These are phyloP conservation scores for Aspergillus ostianus DNA, from an alignment of 495 filamentous ascomycete species.

Conservation along the genomic window DNA sequence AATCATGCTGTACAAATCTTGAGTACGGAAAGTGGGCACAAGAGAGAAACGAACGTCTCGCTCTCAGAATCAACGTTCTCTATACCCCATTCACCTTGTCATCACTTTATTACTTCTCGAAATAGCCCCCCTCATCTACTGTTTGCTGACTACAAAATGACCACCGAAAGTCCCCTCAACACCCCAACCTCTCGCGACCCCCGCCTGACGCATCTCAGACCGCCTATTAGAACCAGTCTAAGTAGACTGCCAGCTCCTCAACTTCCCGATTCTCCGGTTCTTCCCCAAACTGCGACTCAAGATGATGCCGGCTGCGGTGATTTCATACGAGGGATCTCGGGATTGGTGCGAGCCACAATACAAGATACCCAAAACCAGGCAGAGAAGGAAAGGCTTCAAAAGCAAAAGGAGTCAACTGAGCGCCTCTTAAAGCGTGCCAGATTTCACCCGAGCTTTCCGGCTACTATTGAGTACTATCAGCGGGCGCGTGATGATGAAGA, in stretches of 20 bases:
- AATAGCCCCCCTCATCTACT: not conserved
- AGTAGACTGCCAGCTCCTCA: not conserved
- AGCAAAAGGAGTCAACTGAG: constrained; percentile 17
- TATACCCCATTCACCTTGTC: not conserved
- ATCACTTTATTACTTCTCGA: not conserved
- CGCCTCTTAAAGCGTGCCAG: constrained; percentile 22
- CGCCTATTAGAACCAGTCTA: not conserved
- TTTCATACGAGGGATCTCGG: constrained; percentile 19
- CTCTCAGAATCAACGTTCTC: no score
- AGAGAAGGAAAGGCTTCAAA: constrained; percentile 26
- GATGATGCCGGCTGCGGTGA: constrained; percentile 8
- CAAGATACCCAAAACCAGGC: constrained; percentile 9
- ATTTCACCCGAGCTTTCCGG: constrained; percentile 20
- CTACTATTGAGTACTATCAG: constrained; percentile 20
- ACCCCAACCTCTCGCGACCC: not conserved
- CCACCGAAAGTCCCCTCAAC: not conserved
- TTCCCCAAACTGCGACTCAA: not conserved
- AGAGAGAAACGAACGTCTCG: no score
- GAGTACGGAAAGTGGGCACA: no score
- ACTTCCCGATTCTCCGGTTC: not conserved
- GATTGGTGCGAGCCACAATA: constrained; percentile 23
- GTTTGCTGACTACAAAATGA: not conserved
- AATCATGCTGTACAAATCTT: no score
- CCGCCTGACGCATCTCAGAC: not conserved
- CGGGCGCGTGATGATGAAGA: constrained; percentile 19